Percentiles rank a stretch among this genome's conserved stretches.
phyloP scores from a whole-genome alignment of 2,329 filamentous ascomycete genomes.

The Nemania sp. region DNA sequence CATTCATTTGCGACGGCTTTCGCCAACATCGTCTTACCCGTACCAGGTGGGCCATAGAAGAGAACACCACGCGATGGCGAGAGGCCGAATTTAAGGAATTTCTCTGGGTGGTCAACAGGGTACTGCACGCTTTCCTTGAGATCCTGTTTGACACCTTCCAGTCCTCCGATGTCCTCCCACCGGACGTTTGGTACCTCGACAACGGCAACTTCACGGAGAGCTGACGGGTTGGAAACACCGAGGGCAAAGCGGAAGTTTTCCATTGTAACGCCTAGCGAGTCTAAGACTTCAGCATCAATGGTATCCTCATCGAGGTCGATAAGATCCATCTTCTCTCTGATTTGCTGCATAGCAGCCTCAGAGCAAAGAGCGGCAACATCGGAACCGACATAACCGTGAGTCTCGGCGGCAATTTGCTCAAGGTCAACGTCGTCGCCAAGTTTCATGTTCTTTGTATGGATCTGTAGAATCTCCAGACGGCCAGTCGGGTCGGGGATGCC shows the following conservation, averaged over 20 bases:
- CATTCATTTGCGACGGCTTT: slow-evolving; percentile 99
- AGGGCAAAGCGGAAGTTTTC: slow-evolving; percentile 99
- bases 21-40: slow-evolving; percentile 99
- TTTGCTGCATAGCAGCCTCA: slow-evolving; percentile 99
- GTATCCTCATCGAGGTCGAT: slow-evolving; percentile 99
- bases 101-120: slow-evolving; percentile 98
- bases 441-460: slow-evolving; percentile 99
- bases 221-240: slow-evolving; percentile 96
- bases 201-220: slow-evolving; percentile 96
- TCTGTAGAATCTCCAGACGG: slow-evolving; percentile 97
- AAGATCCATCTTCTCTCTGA: slow-evolving; percentile 99
- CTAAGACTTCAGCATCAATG: slow-evolving; percentile 96
- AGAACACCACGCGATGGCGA: slow-evolving; percentile 97
- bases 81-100: slow-evolving; percentile 99
- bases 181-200: slow-evolving; percentile 99
- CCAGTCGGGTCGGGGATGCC: slow-evolving; percentile 97
- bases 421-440: slow-evolving; percentile 94
- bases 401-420: slow-evolving; percentile 94
- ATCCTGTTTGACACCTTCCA: slow-evolving; percentile 98
- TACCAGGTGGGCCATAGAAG: slow-evolving; percentile 98
- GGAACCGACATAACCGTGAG: slow-evolving; percentile 97
- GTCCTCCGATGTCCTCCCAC: slow-evolving; percentile 99
- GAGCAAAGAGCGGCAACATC: slow-evolving; percentile 98
- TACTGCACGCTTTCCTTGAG: slow-evolving; percentile 99
- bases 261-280: slow-evolving; percentile 98